Base-by-base conservation (phyloP, 1,284 basidiomycete genomes). In the Ceratobasidium sp. region DNA sequence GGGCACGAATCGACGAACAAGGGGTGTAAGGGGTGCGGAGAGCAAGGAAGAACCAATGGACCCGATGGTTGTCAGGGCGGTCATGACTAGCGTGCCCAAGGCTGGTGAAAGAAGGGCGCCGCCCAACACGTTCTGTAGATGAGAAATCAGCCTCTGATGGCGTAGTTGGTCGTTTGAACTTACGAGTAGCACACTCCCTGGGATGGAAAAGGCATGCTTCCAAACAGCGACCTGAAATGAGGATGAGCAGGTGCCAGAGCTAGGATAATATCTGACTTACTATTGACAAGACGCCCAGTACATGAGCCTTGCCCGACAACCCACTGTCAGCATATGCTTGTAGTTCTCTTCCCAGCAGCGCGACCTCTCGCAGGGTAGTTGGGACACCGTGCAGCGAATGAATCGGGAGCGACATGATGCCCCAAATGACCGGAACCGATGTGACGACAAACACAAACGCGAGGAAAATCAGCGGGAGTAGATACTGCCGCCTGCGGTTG, bases 131-230 rank as follows among this genome's bases (percentile, higher is more conserved):
- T 75, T 74, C 92, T 94, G 78, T 34, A 73, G 30, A 50, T 74
- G 64, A 55, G 36, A 39, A 77, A 76, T 67, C 77, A 72, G 67
- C 73, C 74, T 73, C 58, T 74, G 73, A n/a, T 28, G 18, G 5
- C 14, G 10, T 41, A 21, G 52, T 23, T 12, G 18, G 4, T 16
- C 6, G 39, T 12, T 18, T 12, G 16, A 36, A 55, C 64, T 41
- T 26, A 67, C 64, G 88, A 94, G 90, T 69, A 96, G 85, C 65
- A 96, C 93, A 74, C 92, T 94, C 2, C 94, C 94, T 3, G 94
- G 94, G 62, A 97, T 87, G 73, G 92, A 94, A 94, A 93, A 97
- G 5, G 94, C 93, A 79, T 97, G 94, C 81, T 95, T 97, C 93
- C 93, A 97, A 39, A 93, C 84, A 2, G 92, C 92, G 21, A 91